Base-by-base conservation (phyloP, 2,329 filamentous ascomycete genomes). In the Diaporthe citri region DNA sequence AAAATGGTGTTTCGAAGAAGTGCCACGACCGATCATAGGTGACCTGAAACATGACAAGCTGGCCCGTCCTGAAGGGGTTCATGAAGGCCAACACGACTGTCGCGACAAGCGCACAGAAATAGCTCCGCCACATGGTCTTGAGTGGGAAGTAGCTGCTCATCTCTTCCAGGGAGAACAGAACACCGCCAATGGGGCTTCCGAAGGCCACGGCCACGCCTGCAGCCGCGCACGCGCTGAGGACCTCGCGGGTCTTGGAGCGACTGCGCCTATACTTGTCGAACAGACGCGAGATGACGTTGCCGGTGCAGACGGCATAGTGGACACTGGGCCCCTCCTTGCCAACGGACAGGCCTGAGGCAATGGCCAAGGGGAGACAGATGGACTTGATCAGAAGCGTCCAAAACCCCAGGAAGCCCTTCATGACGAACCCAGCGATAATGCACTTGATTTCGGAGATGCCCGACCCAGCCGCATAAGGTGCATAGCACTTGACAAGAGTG, bases 391-490 rank as follows among this genome's bases (percentile, higher is more conserved):
- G 84, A 43, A 99, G 87, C 7, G 97, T 98, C 90, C 95, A 95
- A 79, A 93, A 93, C 28, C 96, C 95, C 22, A 99, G 89, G 81
- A 99, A 99, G 0, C 96, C 97, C 84, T 98, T 98, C 97, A 99
- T 99, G 67, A 98, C 95, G 82, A 99, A 99, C 4, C 97, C 97
- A 6, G 96, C 97, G 81, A 99, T 98, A 82, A 99, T 98, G 84
- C 95, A 98, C 85, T 99, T 99, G 88, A 99, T 99, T 86, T 99
- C 97, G 17, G 95, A 98, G 75, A 99, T 99, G 55, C 97, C 97
- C 17, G 95, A 98, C 22, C 97, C 97, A 46, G 97, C 97, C 15
- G 97, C 97, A 82, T 99, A 99, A 0, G 97, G 97, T 6, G 97
- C 96, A 84, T 97, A 98, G 1, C 91, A 92, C 82, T 95, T 97